phyloP scores from a whole-genome alignment of 257 asterid genomes.

The Gardenia jasminoides region DNA sequence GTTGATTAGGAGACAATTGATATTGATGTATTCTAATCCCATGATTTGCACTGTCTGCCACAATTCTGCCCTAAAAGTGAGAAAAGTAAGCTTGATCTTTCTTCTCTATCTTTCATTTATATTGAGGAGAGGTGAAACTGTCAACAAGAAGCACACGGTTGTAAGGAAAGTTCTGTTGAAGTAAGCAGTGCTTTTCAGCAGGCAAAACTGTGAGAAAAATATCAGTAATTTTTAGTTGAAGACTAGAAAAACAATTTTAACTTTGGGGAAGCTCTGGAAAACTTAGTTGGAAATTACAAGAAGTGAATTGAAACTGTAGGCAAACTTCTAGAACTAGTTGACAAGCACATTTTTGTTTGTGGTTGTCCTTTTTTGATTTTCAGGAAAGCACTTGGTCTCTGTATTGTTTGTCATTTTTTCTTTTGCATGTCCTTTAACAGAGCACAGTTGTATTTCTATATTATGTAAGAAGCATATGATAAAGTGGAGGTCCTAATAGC shows the following conservation, averaged over 20 bases:
- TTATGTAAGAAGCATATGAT: slow-evolving; percentile 2
- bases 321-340: not conserved
- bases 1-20: not conserved
- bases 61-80: not conserved
- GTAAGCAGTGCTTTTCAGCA: not conserved
- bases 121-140: not conserved
- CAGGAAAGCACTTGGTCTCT: not conserved
- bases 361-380: not conserved
- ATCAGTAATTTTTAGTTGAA: not conserved
- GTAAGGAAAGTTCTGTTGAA: not conserved
- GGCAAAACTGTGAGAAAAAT: not conserved
- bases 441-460: not conserved
- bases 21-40: not conserved
- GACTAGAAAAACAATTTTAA: not conserved
- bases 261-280: not conserved
- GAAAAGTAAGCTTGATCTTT: not conserved
- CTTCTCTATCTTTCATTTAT: not conserved
- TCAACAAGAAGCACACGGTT: not conserved
- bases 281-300: not conserved
- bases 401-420: not conserved
- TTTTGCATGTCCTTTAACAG: not conserved
- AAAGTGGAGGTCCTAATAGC: slow-evolving; percentile 8
- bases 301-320: not conserved
- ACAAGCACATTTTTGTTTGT: not conserved
- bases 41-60: not conserved